Base-by-base conservation (phyloP, 75 land plant species). In the Pinus albicaulis region DNA sequence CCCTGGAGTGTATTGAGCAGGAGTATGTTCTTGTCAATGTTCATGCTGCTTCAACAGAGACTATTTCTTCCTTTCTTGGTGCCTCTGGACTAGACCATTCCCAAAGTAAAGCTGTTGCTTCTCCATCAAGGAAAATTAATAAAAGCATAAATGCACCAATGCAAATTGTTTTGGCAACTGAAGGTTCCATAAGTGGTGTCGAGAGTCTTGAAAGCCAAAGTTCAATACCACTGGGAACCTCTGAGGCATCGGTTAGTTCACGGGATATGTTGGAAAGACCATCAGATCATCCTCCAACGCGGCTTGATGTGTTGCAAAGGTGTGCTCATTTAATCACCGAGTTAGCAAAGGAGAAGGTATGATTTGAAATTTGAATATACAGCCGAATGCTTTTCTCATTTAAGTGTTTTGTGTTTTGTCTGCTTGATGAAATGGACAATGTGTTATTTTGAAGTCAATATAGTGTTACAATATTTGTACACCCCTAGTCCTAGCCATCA, bases 1-100 rank as follows among this genome's bases (percentile, higher is more conserved):
- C 97, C 74, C 62, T 88, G 68, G 99, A 96, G 75, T 81, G 75
- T 48, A 85, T 91, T 77, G 99, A 91, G 79, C 88, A 83, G 71
- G 99, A 96, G 73, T 96, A 96, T 86, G 99, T 96, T 34, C 57
- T 96, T 77, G 97, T 96, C 11, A 77, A 89, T 56, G 89, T 86
- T 57, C 92, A 76, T n/a, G 11, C 61, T 41, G 60, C 93, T 17
- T 81, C 92, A 1, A 64, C 84, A 62, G 97, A 92, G 16, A 59
- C 56, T 2, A 82, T 88, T 44, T 87, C 91, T 70, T 83, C 84
- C 19, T 83, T 88, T 56, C 77, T 80, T 44, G 80, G 89, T 85
- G 83, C 78, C 65, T 85, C 86, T 28, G 80, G 66, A 64, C 77
- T 78, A 77, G 76, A 55, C 52, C 53, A 8, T 48, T 48, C 12